Base-by-base conservation (phyloP, 345 rosid genomes). In the Citrus reticulata region DNA sequence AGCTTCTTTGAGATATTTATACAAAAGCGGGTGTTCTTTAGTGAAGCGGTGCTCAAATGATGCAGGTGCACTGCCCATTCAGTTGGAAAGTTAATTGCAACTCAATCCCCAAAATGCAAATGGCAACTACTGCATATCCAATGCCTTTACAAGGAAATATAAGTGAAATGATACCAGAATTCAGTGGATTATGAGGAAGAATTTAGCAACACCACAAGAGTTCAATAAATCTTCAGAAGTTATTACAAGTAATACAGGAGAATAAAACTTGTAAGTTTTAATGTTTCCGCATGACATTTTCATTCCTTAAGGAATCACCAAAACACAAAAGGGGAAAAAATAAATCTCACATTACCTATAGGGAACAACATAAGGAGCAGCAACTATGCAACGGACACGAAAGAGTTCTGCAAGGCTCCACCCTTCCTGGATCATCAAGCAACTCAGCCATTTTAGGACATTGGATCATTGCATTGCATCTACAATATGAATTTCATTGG, bases 341-440 rank as follows among this genome's bases (percentile, higher is more conserved):
- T 16, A 49, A 74, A 22, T 59, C 51, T 79, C 73, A 39, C 4
- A n/a, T 79, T 83, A 95, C 98, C 98, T 92, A 77, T 93, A 95
- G 39, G 97, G 98, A 84, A 95, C 94, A 76, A 93, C 92, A 86
- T 95, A 95, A 68, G 98, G 98, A 83, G 98, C 95, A 77, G 95
- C 89, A 84, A 92, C 89, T 66, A 92, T 82, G 77, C 97, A 93
- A 68, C 77, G 91, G 61, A 93, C 87, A 73, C 67, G 86, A 74
- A 90, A 93, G 82, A 87, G 93, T 77, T 95, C 97, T 20, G 95
- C 98, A 68, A 95, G 92, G 89, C 90, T 91, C 98, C 98, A 95
- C 40, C 98, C 98, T 89, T 95, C 98, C 98, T 93, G 83, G 29
- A 80, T 59, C 76, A 83, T 30, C 61, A 81, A 4, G 32, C 68